Base-by-base conservation (phyloP, 352 stramenopile species). In the Pythium scleroteichum region DNA sequence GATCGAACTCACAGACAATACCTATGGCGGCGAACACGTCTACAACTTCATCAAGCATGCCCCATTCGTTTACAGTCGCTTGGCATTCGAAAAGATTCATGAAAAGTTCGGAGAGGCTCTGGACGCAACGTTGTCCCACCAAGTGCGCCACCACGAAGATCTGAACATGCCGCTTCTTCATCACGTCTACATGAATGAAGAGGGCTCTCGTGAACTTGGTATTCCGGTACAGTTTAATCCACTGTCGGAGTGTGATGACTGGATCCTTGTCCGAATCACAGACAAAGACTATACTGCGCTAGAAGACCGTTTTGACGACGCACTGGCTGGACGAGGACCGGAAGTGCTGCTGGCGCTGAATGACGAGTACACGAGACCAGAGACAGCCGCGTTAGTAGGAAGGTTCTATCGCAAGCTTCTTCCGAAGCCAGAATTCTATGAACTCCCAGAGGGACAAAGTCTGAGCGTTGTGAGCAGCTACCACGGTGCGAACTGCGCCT, bases 31-130 rank as follows among this genome's bases (percentile, higher is more conserved):
- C n/a, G 66, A 92, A 71, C 84, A 94, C 57, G 78, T 87, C 20
- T 90, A 89, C 68, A 92, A 94, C 49, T 94, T 92, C 63, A 64
- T 94, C 50, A 94, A 94, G 68, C 85, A 94, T 55, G 85, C 82
- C 22, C 85, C 85, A 6, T 94, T 90, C 47, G 81, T 94, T 10
- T 94, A 94, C 73, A 88, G 73, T 66, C 77, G 81, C 23, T 53
- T 59, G 19, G 85, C 69, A 5, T 92, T 94, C 47, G 77, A 90
- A 59, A 74, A 78, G 41, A 88, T 94, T 51, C 85, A 92, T 64
- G 72, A 79, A 27, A 87, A 84, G 44, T 94, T 92, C 51, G 62
- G 53, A 8, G 69, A 68, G 2, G 61, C 76, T 41, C 65, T 94
- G 6, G 71, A 89, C 19, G 64, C 66, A 13, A 94, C 75, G 62